These are phyloP conservation scores for Viola odorata DNA, from an alignment of 345 rosid species.

Conservation along the genomic window DNA sequence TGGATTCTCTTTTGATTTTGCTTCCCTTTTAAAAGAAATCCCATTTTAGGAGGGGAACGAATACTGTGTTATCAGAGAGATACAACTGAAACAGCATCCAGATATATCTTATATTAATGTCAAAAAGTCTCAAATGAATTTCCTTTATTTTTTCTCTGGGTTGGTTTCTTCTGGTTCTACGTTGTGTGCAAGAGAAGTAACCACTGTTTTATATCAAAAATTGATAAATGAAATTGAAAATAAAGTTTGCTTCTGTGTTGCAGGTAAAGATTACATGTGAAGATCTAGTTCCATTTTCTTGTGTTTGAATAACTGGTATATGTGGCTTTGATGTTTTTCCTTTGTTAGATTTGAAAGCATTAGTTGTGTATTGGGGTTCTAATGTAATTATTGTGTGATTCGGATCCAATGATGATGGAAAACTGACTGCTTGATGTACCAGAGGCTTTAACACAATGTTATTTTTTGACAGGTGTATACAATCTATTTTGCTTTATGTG, in stretches of 20 bases:
- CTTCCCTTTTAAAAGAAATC: neutral
- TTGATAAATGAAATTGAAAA: too few species aligned
- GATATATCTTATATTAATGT: neutral
- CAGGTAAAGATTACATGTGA: neutral
- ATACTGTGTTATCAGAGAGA: slow-evolving; percentile 1
- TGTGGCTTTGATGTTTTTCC: too few species aligned
- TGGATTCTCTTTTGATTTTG: slow-evolving; percentile 10
- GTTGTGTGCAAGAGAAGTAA: neutral
- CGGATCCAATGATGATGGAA: too few species aligned
- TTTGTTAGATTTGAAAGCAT: too few species aligned
- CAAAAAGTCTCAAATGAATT: neutral
- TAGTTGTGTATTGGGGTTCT: too few species aligned
- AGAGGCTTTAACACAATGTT: too few species aligned
- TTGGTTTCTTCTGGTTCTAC: neutral
- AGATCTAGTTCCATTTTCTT: neutral
- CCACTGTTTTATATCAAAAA: slow-evolving; percentile 1
- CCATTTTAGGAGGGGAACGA: slow-evolving; percentile 24
- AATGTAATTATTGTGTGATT: too few species aligned
- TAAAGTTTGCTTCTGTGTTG: neutral
- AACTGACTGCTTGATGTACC: too few species aligned
- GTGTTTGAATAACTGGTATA: neutral
- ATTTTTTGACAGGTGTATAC: too few species aligned
- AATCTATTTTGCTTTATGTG: too few species aligned
- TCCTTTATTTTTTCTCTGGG: neutral
- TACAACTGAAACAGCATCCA: neutral